Conservation (phyloP, 768 basidiomycete genomes). For the Arthromyces matolae region DNA sequence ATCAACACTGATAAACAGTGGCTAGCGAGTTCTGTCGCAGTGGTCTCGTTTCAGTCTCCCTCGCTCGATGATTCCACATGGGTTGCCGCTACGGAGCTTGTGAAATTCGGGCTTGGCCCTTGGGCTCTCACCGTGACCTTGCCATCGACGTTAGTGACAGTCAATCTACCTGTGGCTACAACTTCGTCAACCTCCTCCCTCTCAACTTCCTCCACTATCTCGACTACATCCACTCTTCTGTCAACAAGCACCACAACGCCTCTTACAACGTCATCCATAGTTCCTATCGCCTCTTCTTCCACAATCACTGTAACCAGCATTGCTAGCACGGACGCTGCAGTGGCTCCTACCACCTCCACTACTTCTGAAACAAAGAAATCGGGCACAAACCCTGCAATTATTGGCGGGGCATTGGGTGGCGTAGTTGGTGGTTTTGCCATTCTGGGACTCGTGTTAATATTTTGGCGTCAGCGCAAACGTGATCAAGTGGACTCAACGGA, state of each 20-base stretch:
- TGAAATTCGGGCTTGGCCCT: constrained; percentile 8
- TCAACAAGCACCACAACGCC: neutral
- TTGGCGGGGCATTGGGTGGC: constrained; percentile 13
- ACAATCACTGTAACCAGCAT: constrained; percentile 6
- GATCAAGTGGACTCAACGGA: constrained; percentile 3
- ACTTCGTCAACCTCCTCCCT: constrained; percentile 2
- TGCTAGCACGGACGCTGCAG: neutral
- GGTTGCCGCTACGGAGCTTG: constrained; percentile 7
- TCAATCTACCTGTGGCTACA: constrained; percentile 4
- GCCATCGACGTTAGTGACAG: constrained; percentile 7
- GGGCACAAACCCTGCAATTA: constrained; percentile 3
- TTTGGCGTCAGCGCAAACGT: constrained; percentile 9
- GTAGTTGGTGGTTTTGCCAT: constrained; percentile 9
- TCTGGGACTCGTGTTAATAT: constrained; percentile 4
- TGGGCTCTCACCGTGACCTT: constrained; percentile 7
- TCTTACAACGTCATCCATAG: neutral
- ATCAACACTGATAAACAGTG: constrained; percentile 7
- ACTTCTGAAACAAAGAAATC: neutral
- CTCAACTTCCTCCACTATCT: neutral
- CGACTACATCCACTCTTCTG: constrained; percentile 4
- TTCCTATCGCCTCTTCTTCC: neutral
- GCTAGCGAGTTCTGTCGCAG: constrained; percentile 1
- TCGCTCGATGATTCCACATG: constrained; percentile 12
- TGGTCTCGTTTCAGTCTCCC: constrained; percentile 10
- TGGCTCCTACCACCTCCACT: neutral